Evolutionary conservation across 495 filamentous ascomycete genomes (phyloP), one percentile per base, ranked within the genome.

Genomic region (Antarctomyces pellizariae): DNA sequence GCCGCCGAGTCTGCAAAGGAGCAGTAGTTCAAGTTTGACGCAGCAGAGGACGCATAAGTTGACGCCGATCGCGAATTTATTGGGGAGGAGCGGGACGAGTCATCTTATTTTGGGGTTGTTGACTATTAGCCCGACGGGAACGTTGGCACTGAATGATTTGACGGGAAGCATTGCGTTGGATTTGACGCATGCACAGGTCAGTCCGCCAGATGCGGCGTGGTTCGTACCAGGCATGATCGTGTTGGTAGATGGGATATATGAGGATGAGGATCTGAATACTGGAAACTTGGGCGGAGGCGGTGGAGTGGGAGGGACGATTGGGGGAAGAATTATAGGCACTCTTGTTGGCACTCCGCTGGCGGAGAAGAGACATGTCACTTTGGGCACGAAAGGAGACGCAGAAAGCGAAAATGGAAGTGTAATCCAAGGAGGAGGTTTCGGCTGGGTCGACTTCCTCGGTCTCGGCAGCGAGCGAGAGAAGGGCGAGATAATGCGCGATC

Each of bases 401-500:
- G 49, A 42, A 11, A 56, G 60, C 37, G 61, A 71, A 36, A n/a
- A n/a, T n/a, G 39, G 54, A 13, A 54, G 50, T 20, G 27, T 44
- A 8, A 69, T 65, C 10, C 65, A 71, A 33, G 74, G 75, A 11
- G 69, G 67, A 28, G 82, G 77, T 1, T 90, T 93, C 42, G 89
- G 86, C 7, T 95, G 90, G 77, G 73, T 91, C 5, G 89, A 99
- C 42, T 95, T 95, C 45, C 49, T 92, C 0, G 86, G 89, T 12
- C 64, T 83, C 2, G 86, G 86, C 5, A 84, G 77, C 34, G 80
- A 91, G 45, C 72, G 83, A 26, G 79, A 79, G 13, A 65, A 70
- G 7, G 83, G 86, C 0, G 47, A 64, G 1, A 66, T 68, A 7
- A 90, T 99, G 79, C 65, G 77, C 18, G 72, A 59, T 36, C 50